Evolutionary conservation across 1,284 basidiomycete genomes (phyloP), one percentile per base, ranked within the genome.

Genomic region (Cutaneotrichosporon sp.): DNA sequence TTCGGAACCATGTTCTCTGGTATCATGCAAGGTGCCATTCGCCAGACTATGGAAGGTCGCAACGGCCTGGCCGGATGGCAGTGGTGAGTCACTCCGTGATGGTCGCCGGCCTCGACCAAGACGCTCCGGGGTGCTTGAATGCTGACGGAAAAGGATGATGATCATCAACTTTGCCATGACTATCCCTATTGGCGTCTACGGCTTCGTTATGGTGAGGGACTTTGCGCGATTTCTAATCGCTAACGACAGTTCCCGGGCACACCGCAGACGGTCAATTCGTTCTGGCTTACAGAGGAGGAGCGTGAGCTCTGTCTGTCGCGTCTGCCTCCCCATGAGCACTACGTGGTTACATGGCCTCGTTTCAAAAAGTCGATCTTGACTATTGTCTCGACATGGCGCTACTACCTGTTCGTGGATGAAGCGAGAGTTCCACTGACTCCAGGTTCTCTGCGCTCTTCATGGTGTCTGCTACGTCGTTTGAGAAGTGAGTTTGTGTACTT

Each of bases 21-120:
- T 40, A 65, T 79, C 51, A 75, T 79, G 73, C 76, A 77, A 59
- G 77, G 77, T 30, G 72, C 66, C 5, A 79, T 79, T 59, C 63
- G 71, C 22, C 42, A 59, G 13, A 72, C 72, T 5, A 63, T 79
- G 22, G 65, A 76, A 2, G 75, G 74, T 13, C 65, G 62, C 22
- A 49, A 53, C 47, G 73, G 73, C 50, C 51, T 69, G 9, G 51
- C 42, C 0, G 76, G 77, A 13, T 77, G 73, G 75, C 69, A 78
- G 64, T 46, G 42, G 49, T 51, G 22, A 51, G 49, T 51, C 11
- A 13, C 5, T 30, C 22, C 38, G 5, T 14, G 13, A 40, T 36
- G 9, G 36, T 36, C 13, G 9, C 40, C 40, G 10, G 13, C 40
- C 40, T 14, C 40, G 16, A 8, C 42, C 42, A 46, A n/a, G 40